Percentiles rank a stretch among this genome's conserved stretches.
Conservation (phyloP, 78 protist genomes). For the Parvularia atlantis region DNA sequence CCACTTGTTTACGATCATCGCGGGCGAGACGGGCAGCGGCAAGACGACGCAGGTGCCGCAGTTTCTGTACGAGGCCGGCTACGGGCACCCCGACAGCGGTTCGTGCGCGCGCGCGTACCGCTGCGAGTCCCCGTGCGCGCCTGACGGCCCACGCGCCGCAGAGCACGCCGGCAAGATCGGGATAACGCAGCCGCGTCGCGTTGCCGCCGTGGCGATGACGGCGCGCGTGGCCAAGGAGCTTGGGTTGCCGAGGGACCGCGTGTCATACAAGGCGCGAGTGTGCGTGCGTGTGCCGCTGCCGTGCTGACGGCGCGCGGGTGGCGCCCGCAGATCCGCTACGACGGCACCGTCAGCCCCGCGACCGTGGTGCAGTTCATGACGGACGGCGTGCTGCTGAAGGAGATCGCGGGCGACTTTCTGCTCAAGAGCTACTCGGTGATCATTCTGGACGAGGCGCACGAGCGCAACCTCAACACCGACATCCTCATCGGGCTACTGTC, state of each 20-base stretch:
- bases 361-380: constrained; percentile 90
- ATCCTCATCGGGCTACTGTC: constrained; percentile 92
- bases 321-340: constrained; percentile 75
- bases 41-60: constrained; percentile 92
- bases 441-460: constrained; percentile 98
- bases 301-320: too few species aligned
- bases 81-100: constrained; percentile 6
- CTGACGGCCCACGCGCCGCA: background rate
- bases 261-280: constrained; percentile 64
- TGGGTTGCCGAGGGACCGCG: constrained; percentile 46
- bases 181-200: constrained; percentile 98
- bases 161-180: constrained; percentile 75
- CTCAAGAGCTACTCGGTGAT: constrained; percentile 69
- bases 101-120: background rate
- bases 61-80: constrained; percentile 87
- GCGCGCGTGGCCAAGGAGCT: constrained; percentile 90
- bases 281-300: background rate
- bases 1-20: constrained; percentile 56
- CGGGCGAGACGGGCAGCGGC: constrained; percentile 90
- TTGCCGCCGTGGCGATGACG: constrained; percentile 93
- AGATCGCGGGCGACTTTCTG: constrained; percentile 71
- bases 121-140: too few species aligned
- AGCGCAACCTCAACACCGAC: constrained; percentile 76
- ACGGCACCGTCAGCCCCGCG: constrained; percentile 15
- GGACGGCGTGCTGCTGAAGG: constrained; percentile 66